Evolutionary conservation across 202 grass and related monocot species (phyloP).

Genomic region (Panicum hallii): DNA sequence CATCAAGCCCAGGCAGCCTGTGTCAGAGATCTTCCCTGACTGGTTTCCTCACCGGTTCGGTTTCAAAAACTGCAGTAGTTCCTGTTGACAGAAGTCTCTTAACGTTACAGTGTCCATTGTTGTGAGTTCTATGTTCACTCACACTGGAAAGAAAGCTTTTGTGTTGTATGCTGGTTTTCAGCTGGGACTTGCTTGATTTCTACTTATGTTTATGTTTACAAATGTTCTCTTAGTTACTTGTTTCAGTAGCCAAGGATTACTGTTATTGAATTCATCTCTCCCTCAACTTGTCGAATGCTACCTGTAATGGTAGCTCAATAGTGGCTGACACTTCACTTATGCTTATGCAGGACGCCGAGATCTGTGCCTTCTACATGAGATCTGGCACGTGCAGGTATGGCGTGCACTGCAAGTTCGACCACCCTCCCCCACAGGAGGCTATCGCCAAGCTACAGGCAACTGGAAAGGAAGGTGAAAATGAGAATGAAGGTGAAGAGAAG

Average conservation of each 20-base stretch:
- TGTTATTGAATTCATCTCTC: background rate
- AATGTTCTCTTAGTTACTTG: background rate
- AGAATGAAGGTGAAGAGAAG: background rate
- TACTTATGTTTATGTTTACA: slow-evolving; percentile 9
- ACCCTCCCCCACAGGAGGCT: slow-evolving; percentile 69
- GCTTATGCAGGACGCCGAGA: slow-evolving; percentile 58
- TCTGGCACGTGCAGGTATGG: slow-evolving; percentile 83
- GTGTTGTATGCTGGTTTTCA: background rate
- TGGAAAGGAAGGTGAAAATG: slow-evolving; percentile 2
- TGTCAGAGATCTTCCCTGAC: no score
- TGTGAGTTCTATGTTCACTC: background rate
- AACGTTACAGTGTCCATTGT: background rate
- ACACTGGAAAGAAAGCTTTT: slow-evolving; percentile 4
- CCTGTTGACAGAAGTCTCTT: background rate
- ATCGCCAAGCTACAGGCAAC: slow-evolving; percentile 61
- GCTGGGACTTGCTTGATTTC: background rate
- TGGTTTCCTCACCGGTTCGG: background rate
- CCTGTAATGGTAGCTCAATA: background rate
- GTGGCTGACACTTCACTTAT: background rate
- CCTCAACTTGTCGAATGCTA: no score
- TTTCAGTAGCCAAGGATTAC: background rate
- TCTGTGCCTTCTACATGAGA: slow-evolving; percentile 89
- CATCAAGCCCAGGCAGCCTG: no score
- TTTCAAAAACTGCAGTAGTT: background rate
- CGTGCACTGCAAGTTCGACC: slow-evolving; percentile 78